Base-by-base conservation (phyloP, 495 filamentous ascomycete species). In the Penicillium manginii region DNA sequence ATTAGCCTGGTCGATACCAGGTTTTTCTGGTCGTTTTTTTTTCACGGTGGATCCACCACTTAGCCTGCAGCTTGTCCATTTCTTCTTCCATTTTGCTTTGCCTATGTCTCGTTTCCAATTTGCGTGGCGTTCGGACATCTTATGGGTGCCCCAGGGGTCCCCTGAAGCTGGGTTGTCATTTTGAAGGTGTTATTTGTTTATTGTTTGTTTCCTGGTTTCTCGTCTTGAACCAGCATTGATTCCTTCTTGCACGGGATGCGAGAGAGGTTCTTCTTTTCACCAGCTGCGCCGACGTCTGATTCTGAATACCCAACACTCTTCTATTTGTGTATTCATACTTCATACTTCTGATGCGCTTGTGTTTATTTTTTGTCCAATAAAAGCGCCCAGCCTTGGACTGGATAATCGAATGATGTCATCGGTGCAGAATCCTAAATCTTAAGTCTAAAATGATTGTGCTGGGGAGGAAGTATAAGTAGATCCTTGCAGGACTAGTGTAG, bases 391-490 rank as follows among this genome's bases (percentile, higher is more conserved):
- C 17, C 40, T 17, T 43, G 14, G 12, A 49, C 33, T 11, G 26
- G 40, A 23, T 9, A 29, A 14, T 40, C 46, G 40, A 50, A 61
- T 61, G 59, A 57, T 61, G 53, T 61, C 54, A 61, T 57, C 6
- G 15, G 45, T 19, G 45, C 21, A 47, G 15, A 47, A 47, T 26
- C 21, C 11, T 26, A 47, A 26, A 9, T 47, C 10, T 22, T 5
- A 23, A 17, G 40, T 45, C 1, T n/a, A 37, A 37, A 3, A 37
- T 37, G 35, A 29, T 0, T 29, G 26, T 29, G 9, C 9, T 29
- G 1, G 26, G 26, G 47, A 15, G 26, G 47, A 15, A 33, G 39
- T 39, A 39, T 39, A 12, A 39, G 15, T n/a, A n/a, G n/a, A n/a
- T n/a, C n/a, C n/a, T n/a, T n/a, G n/a, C n/a, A n/a, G n/a, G n/a